Evolutionary conservation across 257 asterid species (phyloP).

Genomic region (Ehretia macrophylla): DNA sequence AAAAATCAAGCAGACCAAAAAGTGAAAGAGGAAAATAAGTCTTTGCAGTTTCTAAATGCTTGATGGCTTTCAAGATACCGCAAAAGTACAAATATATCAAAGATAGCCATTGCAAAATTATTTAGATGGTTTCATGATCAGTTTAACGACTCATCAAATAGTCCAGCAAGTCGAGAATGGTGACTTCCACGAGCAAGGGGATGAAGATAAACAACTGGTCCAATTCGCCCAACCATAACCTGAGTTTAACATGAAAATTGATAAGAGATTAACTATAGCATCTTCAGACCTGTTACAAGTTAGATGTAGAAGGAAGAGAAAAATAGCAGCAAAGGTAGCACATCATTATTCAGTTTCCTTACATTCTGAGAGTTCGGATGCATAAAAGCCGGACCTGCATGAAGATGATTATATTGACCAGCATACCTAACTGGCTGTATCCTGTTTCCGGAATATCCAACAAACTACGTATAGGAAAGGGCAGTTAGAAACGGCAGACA

Average conservation of each 20-base stretch:
- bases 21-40: too few relatives aligned
- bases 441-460: conserved; percentile 54
- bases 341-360: conserved; percentile 3
- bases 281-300: not conserved
- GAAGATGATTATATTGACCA: conserved; percentile 54
- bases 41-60: too few relatives aligned
- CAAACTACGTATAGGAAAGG: conserved; percentile 37
- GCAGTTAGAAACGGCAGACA: not conserved
- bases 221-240: conserved; percentile 63
- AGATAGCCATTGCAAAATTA: too few relatives aligned
- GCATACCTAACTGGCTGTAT: conserved; percentile 53
- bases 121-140: too few relatives aligned
- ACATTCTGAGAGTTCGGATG: conserved; percentile 71
- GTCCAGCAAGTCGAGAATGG: not conserved
- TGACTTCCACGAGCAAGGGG: conserved; percentile 68
- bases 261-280: not conserved
- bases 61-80: too few relatives aligned
- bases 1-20: too few relatives aligned
- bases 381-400: conserved; percentile 40
- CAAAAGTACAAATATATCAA: too few relatives aligned
- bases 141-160: not conserved
- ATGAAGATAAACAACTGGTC: conserved; percentile 63
- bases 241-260: conserved; percentile 30
- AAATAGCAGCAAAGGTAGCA: not conserved
- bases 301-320: too few relatives aligned